These are phyloP conservation scores for Prunus padus DNA, from an alignment of 306 rosid species.

Conservation along the genomic window DNA sequence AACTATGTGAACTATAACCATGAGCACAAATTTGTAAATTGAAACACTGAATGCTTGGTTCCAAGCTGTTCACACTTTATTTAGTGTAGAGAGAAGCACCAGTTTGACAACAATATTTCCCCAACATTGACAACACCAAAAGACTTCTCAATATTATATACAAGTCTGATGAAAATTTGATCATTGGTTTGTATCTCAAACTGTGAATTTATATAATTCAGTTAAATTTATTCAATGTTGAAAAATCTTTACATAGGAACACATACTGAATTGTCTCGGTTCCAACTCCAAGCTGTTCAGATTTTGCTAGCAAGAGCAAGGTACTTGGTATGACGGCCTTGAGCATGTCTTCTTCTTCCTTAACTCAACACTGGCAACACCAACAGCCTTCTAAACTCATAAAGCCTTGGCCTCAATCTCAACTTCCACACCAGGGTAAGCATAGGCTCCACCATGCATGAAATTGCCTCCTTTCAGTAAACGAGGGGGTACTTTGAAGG, in stretches of 20 bases:
- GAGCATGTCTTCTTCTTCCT: too few species aligned
- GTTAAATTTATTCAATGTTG: not conserved
- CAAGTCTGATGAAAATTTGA: not conserved
- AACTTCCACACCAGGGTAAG: conserved; percentile 70
- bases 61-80: too few species aligned
- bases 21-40: too few species aligned
- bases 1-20: too few species aligned
- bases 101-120: too few species aligned
- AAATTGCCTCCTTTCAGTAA: conserved; percentile 66
- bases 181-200: not conserved
- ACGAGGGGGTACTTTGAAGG: conserved; percentile 61
- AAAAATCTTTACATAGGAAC: not conserved
- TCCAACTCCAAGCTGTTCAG: conserved; percentile 26
- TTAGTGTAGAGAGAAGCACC: not conserved
- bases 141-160: not conserved
- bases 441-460: conserved; percentile 89
- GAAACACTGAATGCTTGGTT: too few species aligned
- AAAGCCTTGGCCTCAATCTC: conserved; percentile 30
- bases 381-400: too few species aligned
- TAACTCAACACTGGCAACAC: too few species aligned
- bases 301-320: conserved; percentile 56
- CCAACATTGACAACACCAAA: too few species aligned
- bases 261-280: not conserved
- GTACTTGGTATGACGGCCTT: conserved; percentile 42
- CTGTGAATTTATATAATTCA: not conserved